These are phyloP conservation scores for Boletellus sp. DNA, from an alignment of 768 basidiomycete genomes.

Conservation along the genomic window DNA sequence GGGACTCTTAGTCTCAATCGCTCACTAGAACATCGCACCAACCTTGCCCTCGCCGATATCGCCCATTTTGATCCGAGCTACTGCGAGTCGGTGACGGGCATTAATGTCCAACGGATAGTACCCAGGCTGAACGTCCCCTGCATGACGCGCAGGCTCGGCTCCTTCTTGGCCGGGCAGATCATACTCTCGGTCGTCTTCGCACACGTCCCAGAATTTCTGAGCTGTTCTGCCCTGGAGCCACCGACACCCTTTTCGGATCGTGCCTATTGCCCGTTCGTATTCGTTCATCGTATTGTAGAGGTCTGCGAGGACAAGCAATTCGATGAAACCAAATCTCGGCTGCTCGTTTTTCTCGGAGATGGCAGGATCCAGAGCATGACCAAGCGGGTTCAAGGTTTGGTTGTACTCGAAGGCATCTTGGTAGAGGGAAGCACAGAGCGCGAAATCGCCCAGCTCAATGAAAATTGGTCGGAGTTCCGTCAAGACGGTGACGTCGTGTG, in stretches of 20 bases:
- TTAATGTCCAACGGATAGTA: conserved; percentile 36
- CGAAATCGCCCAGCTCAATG: conserved; percentile 60
- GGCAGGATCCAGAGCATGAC: conserved; percentile 36
- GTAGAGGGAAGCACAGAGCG: conserved; percentile 62
- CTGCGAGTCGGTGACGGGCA: conserved; percentile 76
- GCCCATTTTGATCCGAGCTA: conserved; percentile 77
- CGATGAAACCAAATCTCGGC: conserved; percentile 36
- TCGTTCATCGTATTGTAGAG: conserved; percentile 70
- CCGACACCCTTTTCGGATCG: conserved; percentile 71
- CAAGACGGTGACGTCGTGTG: conserved; percentile 76
- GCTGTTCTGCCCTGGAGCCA: conserved; percentile 86
- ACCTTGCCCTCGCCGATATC: conserved; percentile 79
- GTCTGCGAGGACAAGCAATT: conserved; percentile 84
- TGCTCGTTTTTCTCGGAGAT: conserved; percentile 1
- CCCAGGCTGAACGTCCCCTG: conserved; percentile 52
- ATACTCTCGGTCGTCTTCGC: conserved; percentile 88
- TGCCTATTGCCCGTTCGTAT: conserved; percentile 61
- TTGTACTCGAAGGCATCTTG: conserved; percentile 73
- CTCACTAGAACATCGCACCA: conserved; percentile 39
- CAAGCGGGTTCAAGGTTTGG: conserved; percentile 38
- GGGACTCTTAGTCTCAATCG: neutral
- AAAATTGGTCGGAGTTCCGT: conserved; percentile 58
- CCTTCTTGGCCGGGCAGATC: conserved; percentile 56
- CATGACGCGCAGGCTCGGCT: conserved; percentile 30
- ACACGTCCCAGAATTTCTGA: conserved; percentile 75